These are phyloP conservation scores for Spathaspora jeffriesii DNA, from an alignment of 1,139 yeast genomes.

Conservation along the genomic window DNA sequence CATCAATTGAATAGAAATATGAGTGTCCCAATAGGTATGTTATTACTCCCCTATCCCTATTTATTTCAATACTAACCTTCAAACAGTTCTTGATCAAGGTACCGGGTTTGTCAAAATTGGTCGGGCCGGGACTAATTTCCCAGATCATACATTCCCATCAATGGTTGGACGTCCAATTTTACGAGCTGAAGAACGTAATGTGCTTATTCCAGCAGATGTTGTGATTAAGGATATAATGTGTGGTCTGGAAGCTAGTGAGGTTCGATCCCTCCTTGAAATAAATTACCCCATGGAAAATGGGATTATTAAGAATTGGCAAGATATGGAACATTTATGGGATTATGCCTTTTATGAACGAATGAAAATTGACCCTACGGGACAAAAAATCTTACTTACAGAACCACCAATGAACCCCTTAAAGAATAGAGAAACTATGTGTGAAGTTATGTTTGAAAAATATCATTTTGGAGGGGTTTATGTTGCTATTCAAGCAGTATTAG, in stretches of 20 bases:
- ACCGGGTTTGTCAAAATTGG: constrained; percentile 97
- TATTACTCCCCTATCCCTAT: background rate
- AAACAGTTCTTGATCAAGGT: constrained; percentile 93
- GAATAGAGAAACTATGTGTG: constrained; percentile 93
- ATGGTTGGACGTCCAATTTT: constrained; percentile 97
- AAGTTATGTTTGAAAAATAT: constrained; percentile 96
- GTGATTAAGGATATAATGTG: constrained; percentile 95
- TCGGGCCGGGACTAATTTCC: constrained; percentile 95
- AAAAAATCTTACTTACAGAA: constrained; percentile 86
- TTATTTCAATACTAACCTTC: constrained; percentile 16
- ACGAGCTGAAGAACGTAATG: constrained; percentile 90
- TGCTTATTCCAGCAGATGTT: constrained; percentile 53
- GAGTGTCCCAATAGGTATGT: constrained; percentile 62
- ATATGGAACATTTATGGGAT: constrained; percentile 98
- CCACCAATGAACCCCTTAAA: constrained; percentile 98
- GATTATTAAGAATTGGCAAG: constrained; percentile 96
- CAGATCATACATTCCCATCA: constrained; percentile 97
- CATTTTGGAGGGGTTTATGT: constrained; percentile 96
- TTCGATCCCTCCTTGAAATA: constrained; percentile 85
- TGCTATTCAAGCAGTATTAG: constrained; percentile 97
- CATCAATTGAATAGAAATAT: constrained; percentile 15
- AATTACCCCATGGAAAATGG: constrained; percentile 99
- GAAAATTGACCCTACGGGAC: constrained; percentile 73
- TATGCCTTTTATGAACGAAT: constrained; percentile 92
- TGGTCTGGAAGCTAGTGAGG: constrained; percentile 93